Percentiles rank a stretch among this genome's conserved stretches.
These are phyloP conservation scores for Kodamaea neixiangensis DNA, from an alignment of 805 yeast genomes.

Conservation along the genomic window DNA sequence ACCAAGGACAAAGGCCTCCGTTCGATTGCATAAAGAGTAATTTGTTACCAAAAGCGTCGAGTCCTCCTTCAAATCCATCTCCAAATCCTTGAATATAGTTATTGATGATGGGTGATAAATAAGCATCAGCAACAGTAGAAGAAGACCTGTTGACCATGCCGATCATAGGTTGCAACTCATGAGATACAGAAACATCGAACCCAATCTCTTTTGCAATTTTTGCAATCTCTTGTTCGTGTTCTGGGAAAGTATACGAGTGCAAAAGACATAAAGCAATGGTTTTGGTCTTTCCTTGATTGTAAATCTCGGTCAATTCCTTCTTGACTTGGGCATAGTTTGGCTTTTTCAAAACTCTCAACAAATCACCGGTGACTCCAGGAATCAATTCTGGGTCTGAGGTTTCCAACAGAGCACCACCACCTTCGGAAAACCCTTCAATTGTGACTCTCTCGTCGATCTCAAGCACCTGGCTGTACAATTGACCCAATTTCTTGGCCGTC, in stretches of 20 bases:
- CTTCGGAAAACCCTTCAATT: constrained; percentile 70
- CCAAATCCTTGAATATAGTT: constrained; percentile 39
- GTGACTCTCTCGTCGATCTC: constrained; percentile 93
- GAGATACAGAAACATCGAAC: constrained; percentile 41
- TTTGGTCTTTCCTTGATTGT: constrained; percentile 23
- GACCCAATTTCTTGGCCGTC: constrained; percentile 68
- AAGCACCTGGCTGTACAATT: constrained; percentile 70
- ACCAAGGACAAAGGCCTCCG: constrained; percentile 89
- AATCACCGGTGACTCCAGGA: constrained; percentile 35
- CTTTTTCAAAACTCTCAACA: constrained; percentile 29
- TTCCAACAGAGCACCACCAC: constrained; percentile 46
- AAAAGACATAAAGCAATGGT: constrained; percentile 40
- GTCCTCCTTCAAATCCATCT: constrained; percentile 43
- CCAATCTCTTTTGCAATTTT: constrained; percentile 38
- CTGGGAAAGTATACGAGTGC: constrained; percentile 44
- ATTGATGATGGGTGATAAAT: constrained; percentile 40
- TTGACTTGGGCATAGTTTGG: constrained; percentile 31
- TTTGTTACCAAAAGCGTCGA: constrained; percentile 46
- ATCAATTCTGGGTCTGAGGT: constrained; percentile 19
- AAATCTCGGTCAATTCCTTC: constrained; percentile 27
- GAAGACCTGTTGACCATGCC: constrained; percentile 43
- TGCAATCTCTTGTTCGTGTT: constrained; percentile 38
- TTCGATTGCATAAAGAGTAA: constrained; percentile 94
- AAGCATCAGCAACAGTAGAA: constrained; percentile 47
- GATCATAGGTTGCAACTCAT: constrained; percentile 45